Evolutionary conservation across 2,329 filamentous ascomycete genomes (phyloP).

Genomic region (Aureobasidium sp.): DNA sequence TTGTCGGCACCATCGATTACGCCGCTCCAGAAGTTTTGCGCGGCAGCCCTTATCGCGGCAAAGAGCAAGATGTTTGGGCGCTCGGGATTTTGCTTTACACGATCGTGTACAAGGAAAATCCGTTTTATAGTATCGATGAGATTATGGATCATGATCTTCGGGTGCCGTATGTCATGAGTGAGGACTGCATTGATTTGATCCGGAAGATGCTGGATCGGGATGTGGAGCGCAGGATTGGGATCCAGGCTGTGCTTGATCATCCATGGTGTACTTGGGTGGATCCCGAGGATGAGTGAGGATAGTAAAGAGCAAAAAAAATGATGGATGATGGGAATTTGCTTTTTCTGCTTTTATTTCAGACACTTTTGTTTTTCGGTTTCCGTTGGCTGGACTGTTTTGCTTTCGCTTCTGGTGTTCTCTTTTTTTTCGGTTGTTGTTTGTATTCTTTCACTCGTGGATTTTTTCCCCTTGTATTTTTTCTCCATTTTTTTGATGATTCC

Average conservation of each 20-base stretch:
- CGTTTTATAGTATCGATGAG: constrained; percentile 97
- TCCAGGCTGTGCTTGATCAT: constrained; percentile 79
- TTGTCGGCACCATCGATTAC: constrained; percentile 98
- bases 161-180: constrained; percentile 80
- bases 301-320: no score
- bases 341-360: background rate
- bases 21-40: constrained; percentile 96
- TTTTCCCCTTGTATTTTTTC: background rate
- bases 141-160: constrained; percentile 96
- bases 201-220: constrained; percentile 88
- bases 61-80: constrained; percentile 98
- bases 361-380: background rate
- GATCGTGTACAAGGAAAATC: constrained; percentile 98
- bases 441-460: background rate
- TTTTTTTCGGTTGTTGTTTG: background rate
- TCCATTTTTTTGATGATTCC: background rate
- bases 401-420: background rate
- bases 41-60: constrained; percentile 84
- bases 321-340: background rate
- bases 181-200: constrained; percentile 88
- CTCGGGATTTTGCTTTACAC: constrained; percentile 95
- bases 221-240: constrained; percentile 74
- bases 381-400: background rate
- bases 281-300: constrained; percentile 12
- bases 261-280: constrained; percentile 57